These are phyloP conservation scores for Aethionema arabicum DNA, from an alignment of 345 rosid species.

Conservation along the genomic window DNA sequence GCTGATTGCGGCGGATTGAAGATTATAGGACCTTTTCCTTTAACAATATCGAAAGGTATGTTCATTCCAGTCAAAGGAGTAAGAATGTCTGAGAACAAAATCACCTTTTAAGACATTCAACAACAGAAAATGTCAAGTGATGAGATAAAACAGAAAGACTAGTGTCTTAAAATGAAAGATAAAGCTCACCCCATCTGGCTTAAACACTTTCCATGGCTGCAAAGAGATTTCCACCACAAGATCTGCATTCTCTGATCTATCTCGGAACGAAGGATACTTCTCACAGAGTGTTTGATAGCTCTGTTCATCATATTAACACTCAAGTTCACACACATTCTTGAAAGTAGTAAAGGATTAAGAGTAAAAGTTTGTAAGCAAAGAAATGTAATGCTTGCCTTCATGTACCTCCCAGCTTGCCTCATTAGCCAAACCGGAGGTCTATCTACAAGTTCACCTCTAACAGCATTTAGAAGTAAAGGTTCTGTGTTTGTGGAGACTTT, in stretches of 20 bases:
- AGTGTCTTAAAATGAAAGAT: not conserved
- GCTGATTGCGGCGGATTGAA: constrained; percentile 71
- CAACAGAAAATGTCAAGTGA: constrained; percentile 15
- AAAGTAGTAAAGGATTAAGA: not conserved
- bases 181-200: constrained; percentile 82
- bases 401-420: constrained; percentile 99
- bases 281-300: constrained; percentile 86
- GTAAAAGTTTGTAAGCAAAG: constrained; percentile 10
- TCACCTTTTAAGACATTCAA: constrained; percentile 54
- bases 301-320: constrained; percentile 37
- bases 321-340: not conserved
- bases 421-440: constrained; percentile 99
- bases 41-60: constrained; percentile 94
- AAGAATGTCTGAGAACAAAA: constrained; percentile 93
- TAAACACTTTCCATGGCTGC: constrained; percentile 98
- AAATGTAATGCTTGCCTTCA: constrained; percentile 86
- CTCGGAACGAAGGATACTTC: constrained; percentile 89
- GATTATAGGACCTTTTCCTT: constrained; percentile 94
- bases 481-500: constrained; percentile 49
- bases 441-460: constrained; percentile 83
- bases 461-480: constrained; percentile 90
- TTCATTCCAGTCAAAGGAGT: constrained; percentile 99
- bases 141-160: not conserved
- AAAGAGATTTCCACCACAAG: constrained; percentile 93
- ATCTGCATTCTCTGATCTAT: constrained; percentile 93